phyloP scores from a whole-genome alignment of 1,284 basidiomycete species.

The Ceratobasidium sp. region DNA sequence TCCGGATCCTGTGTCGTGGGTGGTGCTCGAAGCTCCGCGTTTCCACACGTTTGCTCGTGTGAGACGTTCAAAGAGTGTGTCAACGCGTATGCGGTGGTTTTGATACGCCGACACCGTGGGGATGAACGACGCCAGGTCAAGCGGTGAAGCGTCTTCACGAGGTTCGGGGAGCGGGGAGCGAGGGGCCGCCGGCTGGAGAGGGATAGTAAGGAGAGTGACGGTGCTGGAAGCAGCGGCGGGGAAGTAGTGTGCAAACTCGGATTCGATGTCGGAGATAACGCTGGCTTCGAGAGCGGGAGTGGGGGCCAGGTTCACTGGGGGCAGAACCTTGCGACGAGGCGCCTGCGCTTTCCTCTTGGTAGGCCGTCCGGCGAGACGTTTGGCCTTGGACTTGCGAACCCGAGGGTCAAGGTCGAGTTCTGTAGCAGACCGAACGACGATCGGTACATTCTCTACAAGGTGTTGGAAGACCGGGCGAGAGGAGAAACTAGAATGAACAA shows the following conservation, averaged over 20 bases:
- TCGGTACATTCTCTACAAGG: constrained; percentile 40
- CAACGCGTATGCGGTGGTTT: constrained; percentile 24
- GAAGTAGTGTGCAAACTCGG: constrained; percentile 41
- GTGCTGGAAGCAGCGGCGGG: constrained; percentile 26
- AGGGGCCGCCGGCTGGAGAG: constrained; percentile 23
- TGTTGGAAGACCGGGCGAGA: constrained; percentile 42
- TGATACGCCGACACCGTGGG: constrained; percentile 35
- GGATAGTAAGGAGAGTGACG: constrained; percentile 38
- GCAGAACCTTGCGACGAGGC: constrained; percentile 13
- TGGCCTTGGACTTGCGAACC: constrained; percentile 35
- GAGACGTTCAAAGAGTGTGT: constrained; percentile 34
- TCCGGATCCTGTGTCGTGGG: constrained; percentile 4
- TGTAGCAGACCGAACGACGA: constrained; percentile 20
- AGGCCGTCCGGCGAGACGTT: constrained; percentile 29
- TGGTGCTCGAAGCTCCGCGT: constrained; percentile 23
- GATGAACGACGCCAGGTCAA: constrained; percentile 34
- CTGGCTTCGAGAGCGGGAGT: constrained; percentile 17
- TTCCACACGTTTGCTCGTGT: constrained; percentile 31
- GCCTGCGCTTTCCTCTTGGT: constrained; percentile 18
- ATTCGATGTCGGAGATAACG: constrained; percentile 38
- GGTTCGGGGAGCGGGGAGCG: constrained; percentile 37
- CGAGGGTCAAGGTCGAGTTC: constrained; percentile 36
- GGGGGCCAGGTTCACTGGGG: not conserved
- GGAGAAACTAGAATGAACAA: constrained; percentile 13
- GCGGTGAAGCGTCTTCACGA: constrained; percentile 31